Percentiles rank a stretch among this genome's conserved stretches.
Conservation (phyloP, 148 eudicot species). For the Beta vulgaris region DNA sequence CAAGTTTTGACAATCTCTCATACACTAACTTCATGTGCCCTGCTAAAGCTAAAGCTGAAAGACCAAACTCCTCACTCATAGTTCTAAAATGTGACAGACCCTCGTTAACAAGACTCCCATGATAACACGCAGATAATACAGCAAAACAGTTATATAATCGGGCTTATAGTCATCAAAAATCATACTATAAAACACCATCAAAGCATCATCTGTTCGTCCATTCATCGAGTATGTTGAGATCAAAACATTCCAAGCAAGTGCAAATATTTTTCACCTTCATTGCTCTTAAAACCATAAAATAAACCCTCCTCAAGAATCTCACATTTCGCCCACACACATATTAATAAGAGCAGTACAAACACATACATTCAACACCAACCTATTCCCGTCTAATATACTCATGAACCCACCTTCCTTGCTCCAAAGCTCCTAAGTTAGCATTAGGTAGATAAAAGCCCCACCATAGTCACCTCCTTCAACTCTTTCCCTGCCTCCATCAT, state of each 20-base stretch:
- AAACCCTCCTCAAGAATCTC: conserved; percentile 41
- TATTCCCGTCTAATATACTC: conserved; percentile 24
- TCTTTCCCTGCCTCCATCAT: conserved; percentile 32
- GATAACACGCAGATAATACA: conserved; percentile 40
- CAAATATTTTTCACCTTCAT: conserved; percentile 46
- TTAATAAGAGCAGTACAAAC: conserved; percentile 46
- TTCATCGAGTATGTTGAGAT: conserved; percentile 41
- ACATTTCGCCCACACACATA: conserved; percentile 61
- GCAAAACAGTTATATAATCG: conserved; percentile 40
- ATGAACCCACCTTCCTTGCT: conserved; percentile 50
- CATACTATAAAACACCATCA: conserved; percentile 38
- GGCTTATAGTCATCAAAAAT: conserved; percentile 36
- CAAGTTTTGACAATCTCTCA: no score
- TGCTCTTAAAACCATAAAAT: conserved; percentile 25
- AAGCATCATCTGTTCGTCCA: conserved; percentile 37
- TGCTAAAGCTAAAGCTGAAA: no score
- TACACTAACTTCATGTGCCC: no score
- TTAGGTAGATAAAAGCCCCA: conserved; percentile 44
- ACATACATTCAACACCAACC: conserved; percentile 30
- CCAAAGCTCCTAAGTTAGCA: conserved; percentile 43
- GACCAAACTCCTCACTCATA: conserved; percentile 32
- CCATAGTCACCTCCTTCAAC: conserved; percentile 49
- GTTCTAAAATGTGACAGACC: conserved; percentile 32
- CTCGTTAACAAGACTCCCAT: conserved; percentile 32
- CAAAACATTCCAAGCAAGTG: conserved; percentile 57